A percentile compares a stretch with the other conserved stretches of the same genome.
phyloP scores from a whole-genome alignment of 441 rosid species.

The Corymbia citriodora region DNA sequence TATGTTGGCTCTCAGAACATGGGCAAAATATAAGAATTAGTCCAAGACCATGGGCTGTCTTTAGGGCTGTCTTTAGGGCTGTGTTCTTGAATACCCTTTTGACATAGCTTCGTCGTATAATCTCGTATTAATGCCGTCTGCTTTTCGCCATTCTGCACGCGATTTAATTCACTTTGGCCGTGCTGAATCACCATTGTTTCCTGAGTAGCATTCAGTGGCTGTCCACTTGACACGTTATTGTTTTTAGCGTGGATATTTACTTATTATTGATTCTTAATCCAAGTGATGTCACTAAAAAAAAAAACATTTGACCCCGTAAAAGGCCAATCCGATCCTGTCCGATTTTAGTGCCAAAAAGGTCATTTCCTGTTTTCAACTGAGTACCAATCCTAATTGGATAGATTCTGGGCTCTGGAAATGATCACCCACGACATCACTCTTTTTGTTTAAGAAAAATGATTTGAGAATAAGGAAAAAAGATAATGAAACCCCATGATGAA shows the following conservation, averaged over 20 bases:
- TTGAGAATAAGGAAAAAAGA: neutral
- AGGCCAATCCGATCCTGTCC: neutral
- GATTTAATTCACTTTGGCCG: neutral
- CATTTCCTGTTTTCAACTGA: neutral
- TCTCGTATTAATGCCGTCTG: neutral
- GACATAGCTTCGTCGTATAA: neutral
- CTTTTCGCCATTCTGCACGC: neutral
- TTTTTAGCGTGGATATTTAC: slow-evolving; percentile 70
- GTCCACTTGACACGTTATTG: slow-evolving; percentile 32
- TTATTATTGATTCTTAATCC: slow-evolving; percentile 27
- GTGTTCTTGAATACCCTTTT: neutral
- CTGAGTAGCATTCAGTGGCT: neutral
- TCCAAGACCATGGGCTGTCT: neutral
- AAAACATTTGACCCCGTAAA: neutral
- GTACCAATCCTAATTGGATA: neutral
- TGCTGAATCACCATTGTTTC: neutral
- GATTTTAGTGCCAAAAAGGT: neutral
- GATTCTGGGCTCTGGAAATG: neutral
- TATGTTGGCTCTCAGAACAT: neutral
- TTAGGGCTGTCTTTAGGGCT: neutral
- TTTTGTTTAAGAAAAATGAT: neutral
- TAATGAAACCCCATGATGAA: neutral
- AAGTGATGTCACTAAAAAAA: neutral
- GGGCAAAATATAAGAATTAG: neutral
- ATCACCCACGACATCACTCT: neutral